A percentile compares a stretch with the other conserved stretches of the same genome.
These are phyloP conservation scores for Pleurotus giganteus DNA, from an alignment of 768 basidiomycete species.

Conservation along the genomic window DNA sequence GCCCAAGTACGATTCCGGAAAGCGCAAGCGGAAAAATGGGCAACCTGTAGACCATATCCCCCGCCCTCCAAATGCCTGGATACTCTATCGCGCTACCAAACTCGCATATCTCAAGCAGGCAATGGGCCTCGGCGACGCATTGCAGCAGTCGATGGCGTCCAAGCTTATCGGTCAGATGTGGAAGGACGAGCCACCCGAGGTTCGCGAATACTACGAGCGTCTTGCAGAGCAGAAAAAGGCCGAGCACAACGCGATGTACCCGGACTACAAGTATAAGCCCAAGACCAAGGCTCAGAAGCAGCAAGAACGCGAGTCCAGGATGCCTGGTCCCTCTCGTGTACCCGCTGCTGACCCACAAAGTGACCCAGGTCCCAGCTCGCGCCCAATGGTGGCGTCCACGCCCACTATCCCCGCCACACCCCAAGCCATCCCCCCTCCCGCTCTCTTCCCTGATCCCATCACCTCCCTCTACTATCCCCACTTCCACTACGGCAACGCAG, in stretches of 20 bases:
- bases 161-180: slow-evolving; percentile 62
- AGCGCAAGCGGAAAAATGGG: neutral
- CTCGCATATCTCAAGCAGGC: slow-evolving; percentile 39
- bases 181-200: slow-evolving; percentile 48
- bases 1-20: neutral
- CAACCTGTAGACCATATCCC: neutral
- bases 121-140: slow-evolving; percentile 31
- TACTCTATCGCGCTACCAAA: slow-evolving; percentile 70
- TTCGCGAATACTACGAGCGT: slow-evolving; percentile 50
- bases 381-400: slow-evolving; percentile 11
- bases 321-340: slow-evolving; percentile 18
- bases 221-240: slow-evolving; percentile 52
- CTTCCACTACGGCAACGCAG: slow-evolving; percentile 32
- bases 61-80: slow-evolving; percentile 81
- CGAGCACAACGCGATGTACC: slow-evolving; percentile 49
- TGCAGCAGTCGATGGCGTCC: slow-evolving; percentile 59
- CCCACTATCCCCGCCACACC: slow-evolving; percentile 14
- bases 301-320: slow-evolving; percentile 37
- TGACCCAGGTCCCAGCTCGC: slow-evolving; percentile 11
- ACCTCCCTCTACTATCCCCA: slow-evolving; percentile 20
- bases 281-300: slow-evolving; percentile 51
- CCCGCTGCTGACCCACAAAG: slow-evolving; percentile 2
- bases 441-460: slow-evolving; percentile 16
- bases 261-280: slow-evolving; percentile 57
- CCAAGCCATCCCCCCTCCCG: slow-evolving; percentile 15